Evolutionary conservation across 495 filamentous ascomycete genomes (phyloP).

Genomic region (Aspergillus coremiiformis): DNA sequence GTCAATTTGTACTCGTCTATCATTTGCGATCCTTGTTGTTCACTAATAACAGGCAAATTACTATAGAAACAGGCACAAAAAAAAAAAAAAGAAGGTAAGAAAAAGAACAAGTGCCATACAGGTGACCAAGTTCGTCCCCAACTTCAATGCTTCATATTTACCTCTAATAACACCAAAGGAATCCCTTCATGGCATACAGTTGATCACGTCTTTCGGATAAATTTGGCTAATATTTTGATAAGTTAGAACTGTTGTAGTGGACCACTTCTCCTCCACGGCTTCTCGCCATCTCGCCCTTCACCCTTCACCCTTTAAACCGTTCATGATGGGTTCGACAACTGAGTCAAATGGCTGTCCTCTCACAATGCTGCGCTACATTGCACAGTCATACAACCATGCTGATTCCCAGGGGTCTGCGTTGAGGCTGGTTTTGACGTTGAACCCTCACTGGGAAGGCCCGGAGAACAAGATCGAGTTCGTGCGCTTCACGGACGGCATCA

Average conservation of each 20-base stretch:
- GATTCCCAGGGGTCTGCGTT: slow-evolving; percentile 71
- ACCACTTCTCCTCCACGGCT: background rate
- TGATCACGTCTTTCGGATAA: background rate
- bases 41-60: background rate
- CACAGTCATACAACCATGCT: slow-evolving; percentile 65
- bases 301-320: background rate
- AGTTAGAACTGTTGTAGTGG: background rate
- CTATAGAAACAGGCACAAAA: background rate
- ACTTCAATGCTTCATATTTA: background rate
- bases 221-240: background rate
- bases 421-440: slow-evolving; percentile 68
- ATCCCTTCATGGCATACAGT: background rate
- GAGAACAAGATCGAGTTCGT: slow-evolving; percentile 79
- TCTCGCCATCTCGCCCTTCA: background rate
- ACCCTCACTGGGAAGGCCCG: slow-evolving; percentile 72
- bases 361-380: slow-evolving; percentile 48
- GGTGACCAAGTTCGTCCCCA: background rate
- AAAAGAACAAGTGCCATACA: background rate
- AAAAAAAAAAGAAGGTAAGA: background rate
- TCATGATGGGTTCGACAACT: slow-evolving; percentile 26
- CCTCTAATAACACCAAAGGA: background rate
- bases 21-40: background rate
- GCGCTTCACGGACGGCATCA: slow-evolving; percentile 95
- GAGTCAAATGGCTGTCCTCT: slow-evolving; percentile 15
- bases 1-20: slow-evolving; percentile 10